Evolutionary conservation across 2,329 filamentous ascomycete genomes (phyloP), one percentile per base, ranked within the genome.

Genomic region (Trichocomaceae sp.): DNA sequence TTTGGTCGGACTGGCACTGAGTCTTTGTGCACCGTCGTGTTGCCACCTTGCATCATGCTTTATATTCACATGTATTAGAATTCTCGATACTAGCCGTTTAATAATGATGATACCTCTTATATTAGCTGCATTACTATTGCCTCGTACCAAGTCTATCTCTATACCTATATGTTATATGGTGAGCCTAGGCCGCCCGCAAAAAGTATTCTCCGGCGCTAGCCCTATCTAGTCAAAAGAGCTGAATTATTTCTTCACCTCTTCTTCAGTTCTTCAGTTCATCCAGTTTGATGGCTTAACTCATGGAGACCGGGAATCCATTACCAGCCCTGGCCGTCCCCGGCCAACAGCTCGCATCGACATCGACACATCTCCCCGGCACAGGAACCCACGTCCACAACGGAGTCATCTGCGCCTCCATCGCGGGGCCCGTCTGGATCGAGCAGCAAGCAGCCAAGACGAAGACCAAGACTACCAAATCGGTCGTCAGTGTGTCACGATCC

Each of bases 311-410:
- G n/a, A 62, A 60, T 48, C 55, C 68, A 3, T 58, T 75, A 23
- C 71, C 73, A n/a, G 57, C 64, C 22, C 57, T 90, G 62, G 88
- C 86, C 53, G 79, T 95, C 47, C 93, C 93, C 10, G 93, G 93
- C 68, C 88, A 93, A 69, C 75, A 84, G 46, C 82, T 99, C 41
- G 91, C 88, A 29, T 74, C 85, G 17, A 72, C 79, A 17, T 76
- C 80, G 54, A 81, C 83, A 61, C 91, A 86, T 72, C 73, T 79
- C 41, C 81, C 90, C 26, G 92, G 92, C 13, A 78, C 88, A 10
- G 93, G 92, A 61, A 96, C 90, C 0, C 90, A 97, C 71, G 78
- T 95, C 61, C 81, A 89, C 73, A 79, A 86, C 60, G 79, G 83
- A 59, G 81, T 85, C 56, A 82, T 96, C 62, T 87, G 87, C 70